phyloP scores from a whole-genome alignment of 805 yeast species.

The Allodekkera sacchari region DNA sequence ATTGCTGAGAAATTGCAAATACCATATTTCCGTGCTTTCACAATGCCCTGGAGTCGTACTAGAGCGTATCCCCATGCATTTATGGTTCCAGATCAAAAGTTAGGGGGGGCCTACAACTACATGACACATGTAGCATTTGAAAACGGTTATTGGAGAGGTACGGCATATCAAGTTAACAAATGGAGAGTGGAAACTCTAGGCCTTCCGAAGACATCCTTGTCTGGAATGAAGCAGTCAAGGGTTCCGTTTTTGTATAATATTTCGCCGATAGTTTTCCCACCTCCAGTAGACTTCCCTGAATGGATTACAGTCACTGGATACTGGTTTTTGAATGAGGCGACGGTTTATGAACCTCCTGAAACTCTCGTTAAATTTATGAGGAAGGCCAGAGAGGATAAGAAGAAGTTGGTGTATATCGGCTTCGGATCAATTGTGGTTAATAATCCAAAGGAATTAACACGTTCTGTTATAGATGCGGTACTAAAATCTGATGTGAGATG shows the following conservation, averaged over 20 bases:
- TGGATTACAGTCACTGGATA: conserved; percentile 96
- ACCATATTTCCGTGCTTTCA: conserved; percentile 90
- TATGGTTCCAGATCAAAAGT: conserved; percentile 85
- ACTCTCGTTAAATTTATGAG: conserved; percentile 51
- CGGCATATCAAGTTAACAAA: conserved; percentile 72
- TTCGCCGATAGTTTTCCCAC: conserved; percentile 83
- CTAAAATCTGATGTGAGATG: conserved; percentile 75
- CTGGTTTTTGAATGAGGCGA: conserved; percentile 70
- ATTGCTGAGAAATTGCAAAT: conserved; percentile 87
- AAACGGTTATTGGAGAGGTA: conserved; percentile 89
- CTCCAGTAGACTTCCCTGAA: conserved; percentile 87
- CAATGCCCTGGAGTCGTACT: conserved; percentile 98
- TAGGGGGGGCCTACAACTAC: conserved; percentile 89
- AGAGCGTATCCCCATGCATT: conserved; percentile 96
- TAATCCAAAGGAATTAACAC: conserved; percentile 70
- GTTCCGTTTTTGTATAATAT: conserved; percentile 87
- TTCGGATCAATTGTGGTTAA: conserved; percentile 93
- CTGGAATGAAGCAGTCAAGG: conserved; percentile 61
- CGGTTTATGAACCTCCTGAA: conserved; percentile 48
- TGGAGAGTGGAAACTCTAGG: conserved; percentile 72
- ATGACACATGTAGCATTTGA: conserved; percentile 91
- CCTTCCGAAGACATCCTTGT: conserved; percentile 62
- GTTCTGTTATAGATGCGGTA: conserved; percentile 74
- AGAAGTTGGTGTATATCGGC: conserved; percentile 83
- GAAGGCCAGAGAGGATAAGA: conserved; percentile 48